Conservation (phyloP, 1,139 yeast species). For the Geotrichum candidum region DNA sequence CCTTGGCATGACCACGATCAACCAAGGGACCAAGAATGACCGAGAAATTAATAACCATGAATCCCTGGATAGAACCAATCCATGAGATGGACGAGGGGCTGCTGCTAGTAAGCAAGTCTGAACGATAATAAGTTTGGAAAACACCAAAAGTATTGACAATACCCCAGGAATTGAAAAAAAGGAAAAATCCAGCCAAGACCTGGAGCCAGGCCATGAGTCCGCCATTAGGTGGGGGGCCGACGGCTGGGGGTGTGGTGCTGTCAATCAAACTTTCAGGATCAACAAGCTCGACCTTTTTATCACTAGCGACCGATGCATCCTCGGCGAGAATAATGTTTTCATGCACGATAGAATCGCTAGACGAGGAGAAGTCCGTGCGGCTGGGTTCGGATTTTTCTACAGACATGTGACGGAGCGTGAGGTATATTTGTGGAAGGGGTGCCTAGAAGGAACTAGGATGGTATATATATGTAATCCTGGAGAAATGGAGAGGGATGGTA, state of each 20-base stretch:
- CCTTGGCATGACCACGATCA: slow-evolving; percentile 39
- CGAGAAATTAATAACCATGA: slow-evolving; percentile 50
- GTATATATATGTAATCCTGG: no score
- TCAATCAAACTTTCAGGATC: background rate
- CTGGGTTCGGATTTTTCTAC: no score
- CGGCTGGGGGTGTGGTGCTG: background rate
- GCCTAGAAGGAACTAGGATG: no score
- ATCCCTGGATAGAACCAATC: slow-evolving; percentile 56
- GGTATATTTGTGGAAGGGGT: no score
- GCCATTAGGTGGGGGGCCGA: slow-evolving; percentile 28
- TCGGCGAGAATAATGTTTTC: background rate
- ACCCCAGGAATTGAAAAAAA: slow-evolving; percentile 53
- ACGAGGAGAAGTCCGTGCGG: background rate
- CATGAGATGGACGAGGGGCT: slow-evolving; percentile 49
- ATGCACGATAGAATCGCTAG: background rate
- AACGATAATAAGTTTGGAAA: slow-evolving; percentile 51
- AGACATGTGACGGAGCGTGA: no score
- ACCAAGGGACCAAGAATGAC: slow-evolving; percentile 57
- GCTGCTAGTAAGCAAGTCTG: slow-evolving; percentile 40
- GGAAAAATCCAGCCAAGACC: slow-evolving; percentile 39
- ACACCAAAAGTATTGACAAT: slow-evolving; percentile 57
- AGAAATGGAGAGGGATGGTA: no score
- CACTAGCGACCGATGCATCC: background rate
- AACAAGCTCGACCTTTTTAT: background rate
- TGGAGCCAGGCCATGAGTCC: slow-evolving; percentile 33